Percentiles rank a stretch among this genome's conserved stretches.
phyloP scores from a whole-genome alignment of 345 rosid species.

The Linum tenue region DNA sequence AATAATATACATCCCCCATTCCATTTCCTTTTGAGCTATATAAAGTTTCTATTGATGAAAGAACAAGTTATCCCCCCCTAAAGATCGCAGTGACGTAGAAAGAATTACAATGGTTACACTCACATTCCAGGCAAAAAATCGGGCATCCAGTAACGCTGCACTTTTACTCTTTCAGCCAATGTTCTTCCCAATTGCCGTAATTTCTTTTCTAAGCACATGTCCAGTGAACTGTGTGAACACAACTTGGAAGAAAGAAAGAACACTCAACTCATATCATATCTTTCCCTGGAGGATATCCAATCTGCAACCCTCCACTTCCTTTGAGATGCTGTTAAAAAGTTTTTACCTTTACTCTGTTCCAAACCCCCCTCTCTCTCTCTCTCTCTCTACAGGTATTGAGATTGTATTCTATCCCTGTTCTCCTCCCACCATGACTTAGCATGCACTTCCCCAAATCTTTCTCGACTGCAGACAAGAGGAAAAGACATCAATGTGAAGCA shows the following conservation, averaged over 20 bases:
- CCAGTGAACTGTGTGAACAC: neutral
- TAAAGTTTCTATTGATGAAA: too few species aligned
- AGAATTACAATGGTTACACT: neutral
- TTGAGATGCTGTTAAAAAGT: neutral
- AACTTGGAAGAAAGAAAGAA: neutral
- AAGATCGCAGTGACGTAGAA: neutral
- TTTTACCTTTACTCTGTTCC: neutral
- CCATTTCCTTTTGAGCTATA: too few species aligned
- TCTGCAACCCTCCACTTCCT: neutral
- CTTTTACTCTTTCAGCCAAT: neutral
- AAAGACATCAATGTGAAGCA: neutral
- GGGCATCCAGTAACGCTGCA: neutral
- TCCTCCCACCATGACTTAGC: conserved; percentile 99
- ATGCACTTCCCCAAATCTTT: conserved; percentile 76
- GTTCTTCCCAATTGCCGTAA: neutral
- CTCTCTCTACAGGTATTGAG: conserved; percentile 57
- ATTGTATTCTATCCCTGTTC: conserved; percentile 94
- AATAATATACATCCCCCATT: too few species aligned
- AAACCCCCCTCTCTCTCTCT: neutral
- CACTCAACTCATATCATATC: neutral
- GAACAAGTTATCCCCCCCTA: neutral
- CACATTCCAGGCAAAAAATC: neutral
- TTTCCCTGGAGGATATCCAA: neutral
- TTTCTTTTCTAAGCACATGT: neutral
- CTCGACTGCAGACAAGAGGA: conserved; percentile 49